phyloP scores from a whole-genome alignment of 345 rosid species.

The Melaleuca alternifolia region DNA sequence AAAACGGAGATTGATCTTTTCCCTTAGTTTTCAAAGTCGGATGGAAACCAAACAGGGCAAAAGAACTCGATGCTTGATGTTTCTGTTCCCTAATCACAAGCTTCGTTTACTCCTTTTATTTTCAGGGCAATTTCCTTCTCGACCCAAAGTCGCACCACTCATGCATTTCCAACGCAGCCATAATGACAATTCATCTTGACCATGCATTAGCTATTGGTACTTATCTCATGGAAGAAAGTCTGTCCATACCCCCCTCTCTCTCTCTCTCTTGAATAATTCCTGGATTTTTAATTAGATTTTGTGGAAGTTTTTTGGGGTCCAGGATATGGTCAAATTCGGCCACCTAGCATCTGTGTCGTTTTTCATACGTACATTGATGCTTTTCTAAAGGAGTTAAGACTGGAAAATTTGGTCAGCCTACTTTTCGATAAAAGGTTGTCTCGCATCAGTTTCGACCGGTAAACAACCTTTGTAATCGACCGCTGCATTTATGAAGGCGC shows the following conservation, averaged over 20 bases:
- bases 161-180: not conserved
- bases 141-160: not conserved
- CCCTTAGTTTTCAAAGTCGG: not conserved
- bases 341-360: not conserved
- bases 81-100: not conserved
- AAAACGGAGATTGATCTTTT: not conserved
- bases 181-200: not conserved
- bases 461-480: too few relatives aligned
- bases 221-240: not conserved
- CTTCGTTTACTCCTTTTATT: not conserved
- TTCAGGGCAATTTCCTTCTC: not conserved
- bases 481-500: too few relatives aligned
- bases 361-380: not conserved
- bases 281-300: not conserved
- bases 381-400: not conserved
- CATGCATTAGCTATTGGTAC: not conserved
- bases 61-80: not conserved
- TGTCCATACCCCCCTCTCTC: not conserved
- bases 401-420: not conserved
- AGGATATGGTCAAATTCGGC: not conserved
- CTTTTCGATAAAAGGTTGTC: not conserved
- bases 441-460: too few relatives aligned
- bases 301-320: not conserved
- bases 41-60: not conserved
- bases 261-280: not conserved